Percentiles rank a stretch among this genome's conserved stretches.
Evolutionary conservation across 176 grass and related monocot species (phyloP).

Genomic region (Thalia dealbata): DNA sequence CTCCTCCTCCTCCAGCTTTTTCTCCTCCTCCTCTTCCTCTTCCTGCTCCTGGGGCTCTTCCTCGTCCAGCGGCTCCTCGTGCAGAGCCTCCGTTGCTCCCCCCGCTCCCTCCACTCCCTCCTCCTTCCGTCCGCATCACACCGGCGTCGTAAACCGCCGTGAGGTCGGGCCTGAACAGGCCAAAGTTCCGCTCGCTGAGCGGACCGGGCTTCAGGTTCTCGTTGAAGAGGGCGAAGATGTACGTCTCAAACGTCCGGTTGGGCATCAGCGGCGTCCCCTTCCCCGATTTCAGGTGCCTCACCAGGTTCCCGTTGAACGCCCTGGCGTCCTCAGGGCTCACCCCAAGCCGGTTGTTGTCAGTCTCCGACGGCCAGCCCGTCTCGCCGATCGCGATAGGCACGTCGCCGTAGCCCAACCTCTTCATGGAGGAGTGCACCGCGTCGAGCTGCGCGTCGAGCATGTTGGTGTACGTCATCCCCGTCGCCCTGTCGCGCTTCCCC

Average conservation of each 20-base stretch:
- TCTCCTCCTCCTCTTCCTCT: neutral
- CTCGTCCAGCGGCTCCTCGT: too few species aligned
- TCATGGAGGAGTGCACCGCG: constrained; percentile 65
- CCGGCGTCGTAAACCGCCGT: neutral
- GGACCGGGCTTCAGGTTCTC: constrained; percentile 10
- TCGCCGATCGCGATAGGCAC: constrained; percentile 68
- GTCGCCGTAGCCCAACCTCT: constrained; percentile 39
- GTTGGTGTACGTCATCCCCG: constrained; percentile 70
- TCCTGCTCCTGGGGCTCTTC: too few species aligned
- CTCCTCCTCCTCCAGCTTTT: too few species aligned
- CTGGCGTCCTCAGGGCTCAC: neutral
- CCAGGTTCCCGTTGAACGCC: neutral
- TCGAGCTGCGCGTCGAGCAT: constrained; percentile 84
- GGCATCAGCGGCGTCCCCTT: constrained; percentile 3
- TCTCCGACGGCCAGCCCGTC: constrained; percentile 27
- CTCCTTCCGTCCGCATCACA: neutral
- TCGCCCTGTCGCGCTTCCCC: constrained; percentile 43
- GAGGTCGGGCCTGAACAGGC: neutral
- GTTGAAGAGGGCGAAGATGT: constrained; percentile 3
- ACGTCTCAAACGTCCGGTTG: constrained; percentile 1
- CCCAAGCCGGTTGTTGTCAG: constrained; percentile 8
- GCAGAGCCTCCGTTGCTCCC: too few species aligned
- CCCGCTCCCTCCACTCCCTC: neutral
- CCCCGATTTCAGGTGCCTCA: neutral
- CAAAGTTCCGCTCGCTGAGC: neutral